Base-by-base conservation (phyloP, 345 rosid species). In the Rhodomyrtus tomentosa region DNA sequence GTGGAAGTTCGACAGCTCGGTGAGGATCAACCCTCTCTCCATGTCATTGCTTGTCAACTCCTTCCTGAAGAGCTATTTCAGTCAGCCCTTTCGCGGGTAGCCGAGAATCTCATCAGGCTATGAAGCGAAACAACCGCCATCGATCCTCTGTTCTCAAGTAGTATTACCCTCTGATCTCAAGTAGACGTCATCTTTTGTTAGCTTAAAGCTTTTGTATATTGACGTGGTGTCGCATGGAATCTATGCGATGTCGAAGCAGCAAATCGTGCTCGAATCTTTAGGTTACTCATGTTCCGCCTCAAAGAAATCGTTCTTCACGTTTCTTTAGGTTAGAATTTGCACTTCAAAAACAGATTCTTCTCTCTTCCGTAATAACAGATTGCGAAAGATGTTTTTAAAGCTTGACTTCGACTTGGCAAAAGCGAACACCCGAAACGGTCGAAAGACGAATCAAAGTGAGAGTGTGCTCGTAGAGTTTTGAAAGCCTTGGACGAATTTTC, bases 81-180 rank as follows among this genome's bases (percentile, higher is more conserved):
- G 5, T 54, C 38, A 6, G 27, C 83, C 83, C 21, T 82, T 54
- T 53, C 10, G 20, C 14, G 72, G 68, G 7, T 22, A 24, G 36
- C 38, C 20, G n/a, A 16, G 16, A 52, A 54, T 82, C 83, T 27
- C 54, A 42, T 42, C 45, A 20, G 83, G 83, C 27, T 29, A 22
- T 24, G 29, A 29, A 11, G 0, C 7, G 40, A 1, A 62, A 32
- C 21, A 7, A 1, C 40, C 0, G 11, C 74, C 74, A 59, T 62
- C 22, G 40, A n/a, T n/a, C n/a, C n/a, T n/a, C n/a, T n/a, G n/a
- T n/a, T n/a, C n/a, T n/a, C n/a, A n/a, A n/a, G n/a, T n/a, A n/a
- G n/a, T n/a, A n/a, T 8, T 1, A 15, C 29, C 40, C 21, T 62
- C 74, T 62, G 40, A 29, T 7, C 74, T 36, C 22, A 16, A 15